Base-by-base conservation (phyloP, 1,284 basidiomycete species). In the Baeospora myosura region DNA sequence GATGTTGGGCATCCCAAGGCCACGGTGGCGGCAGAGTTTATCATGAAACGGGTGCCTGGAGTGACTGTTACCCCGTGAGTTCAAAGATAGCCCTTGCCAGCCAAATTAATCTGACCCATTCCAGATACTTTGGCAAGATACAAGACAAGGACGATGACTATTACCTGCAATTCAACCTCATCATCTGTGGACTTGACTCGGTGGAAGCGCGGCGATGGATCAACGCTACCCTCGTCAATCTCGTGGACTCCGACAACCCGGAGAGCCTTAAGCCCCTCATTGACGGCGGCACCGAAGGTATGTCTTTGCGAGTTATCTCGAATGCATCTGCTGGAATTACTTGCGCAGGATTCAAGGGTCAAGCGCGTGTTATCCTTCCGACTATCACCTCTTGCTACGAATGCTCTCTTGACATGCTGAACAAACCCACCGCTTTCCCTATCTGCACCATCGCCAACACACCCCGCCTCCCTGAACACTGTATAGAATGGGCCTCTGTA, bases 371-470 rank as follows among this genome's bases (percentile, higher is more conserved):
- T 35, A 98, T 99, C 53, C 70, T 99, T 12, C 96, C 96, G 0
- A 94, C 91, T 0, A 77, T 98, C 46, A 87, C 93, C 3, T 94
- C 92, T 6, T 99, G 96, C 62, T 98, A 98, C 58, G 96, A 99
- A 63, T 99, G 96, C 61, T 92, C 90, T 2, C 81, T 99, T 38
- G 94, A 98, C 59, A 96, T 98, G 89, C 78, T 98, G 39, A 97
- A 95, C 60, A 96, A 96, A 49, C 95, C 88, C 4, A 98, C 93
- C 26, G 86, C 87, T 4, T 99, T 94, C 60, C 96, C 96, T 0
- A 98, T 99, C 49, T 99, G 96, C 61, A 99, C 96, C 1, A 98
- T 99, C 49, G 96, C 96, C 44, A 98, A 98, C 58, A 99, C 96
- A 0, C 96, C 96, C 12, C 86, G 96, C 44, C 71, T 98, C 23